Percentiles rank a stretch among this genome's conserved stretches.
Conservation (phyloP, 2,329 filamentous ascomycete species). For the Alternaria infectoria region DNA sequence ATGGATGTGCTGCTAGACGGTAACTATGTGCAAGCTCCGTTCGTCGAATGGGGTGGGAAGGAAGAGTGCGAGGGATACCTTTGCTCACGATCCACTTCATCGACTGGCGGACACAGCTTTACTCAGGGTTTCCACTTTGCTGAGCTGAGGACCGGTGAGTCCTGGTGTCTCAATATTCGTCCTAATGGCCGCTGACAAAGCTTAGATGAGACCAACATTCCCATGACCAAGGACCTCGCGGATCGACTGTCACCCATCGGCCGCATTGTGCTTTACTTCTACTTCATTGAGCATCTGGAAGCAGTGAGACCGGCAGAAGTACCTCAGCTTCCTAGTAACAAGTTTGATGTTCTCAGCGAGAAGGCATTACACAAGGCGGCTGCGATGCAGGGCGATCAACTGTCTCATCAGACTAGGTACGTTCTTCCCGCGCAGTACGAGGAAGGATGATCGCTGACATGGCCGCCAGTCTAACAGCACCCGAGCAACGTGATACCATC, state of each 20-base stretch:
- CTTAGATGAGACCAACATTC: neutral
- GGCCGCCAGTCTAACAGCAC: neutral
- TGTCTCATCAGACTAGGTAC: neutral
- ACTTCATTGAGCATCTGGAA: slow-evolving; percentile 3
- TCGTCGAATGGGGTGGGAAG: neutral
- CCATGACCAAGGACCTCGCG: neutral
- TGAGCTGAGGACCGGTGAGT: neutral
- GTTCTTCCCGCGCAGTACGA: neutral
- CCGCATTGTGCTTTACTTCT: slow-evolving; percentile 1
- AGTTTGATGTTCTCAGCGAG: neutral
- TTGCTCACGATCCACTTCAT: neutral
- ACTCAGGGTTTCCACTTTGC: neutral
- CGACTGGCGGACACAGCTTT: neutral
- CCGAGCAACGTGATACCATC: neutral
- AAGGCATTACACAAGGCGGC: neutral
- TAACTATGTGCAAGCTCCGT: slow-evolving; percentile 4
- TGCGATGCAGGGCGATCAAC: neutral
- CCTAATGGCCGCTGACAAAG: neutral
- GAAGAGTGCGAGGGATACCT: slow-evolving; percentile 5
- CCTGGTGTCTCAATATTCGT: neutral
- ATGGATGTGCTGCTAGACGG: slow-evolving; percentile 4
- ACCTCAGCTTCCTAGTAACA: neutral
- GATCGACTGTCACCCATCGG: neutral
- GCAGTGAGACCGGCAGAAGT: neutral
- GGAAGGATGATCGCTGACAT: neutral